Evolutionary conservation across 2,329 filamentous ascomycete genomes (phyloP), one percentile per base, ranked within the genome.

Genomic region (Ophiostoma sp.): DNA sequence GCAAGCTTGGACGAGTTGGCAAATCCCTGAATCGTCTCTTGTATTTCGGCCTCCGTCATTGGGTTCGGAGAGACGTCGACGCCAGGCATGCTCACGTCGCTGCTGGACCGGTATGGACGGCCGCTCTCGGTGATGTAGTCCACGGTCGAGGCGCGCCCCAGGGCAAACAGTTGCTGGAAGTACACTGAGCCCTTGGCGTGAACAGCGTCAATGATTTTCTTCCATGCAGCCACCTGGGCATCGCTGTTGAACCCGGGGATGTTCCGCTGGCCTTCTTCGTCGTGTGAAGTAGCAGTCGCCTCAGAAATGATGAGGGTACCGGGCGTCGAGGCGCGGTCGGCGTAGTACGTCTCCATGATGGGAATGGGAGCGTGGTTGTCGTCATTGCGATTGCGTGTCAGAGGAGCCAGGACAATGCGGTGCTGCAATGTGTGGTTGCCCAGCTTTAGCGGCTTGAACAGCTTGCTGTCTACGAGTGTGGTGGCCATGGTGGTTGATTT

Each of bases 11-110:
- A 82, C 0, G 85, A 85, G 0, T 84, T 86, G 1, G 84, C 86
- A 81, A 87, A 94, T 1, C 87, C 87, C 5, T 80, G 79, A 80
- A 92, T 91, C 75, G 91, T 82, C 5, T 87, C 80, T 73, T 88
- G 84, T 73, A 95, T 94, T 59, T 94, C 91, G 0, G 85, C 82
- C 31, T 87, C 82, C 0, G 88, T 90, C 87, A 94, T 87, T 33
- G 85, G 89, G 72, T 2, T 9, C 7, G 92, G 91, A 72, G 57
- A 74, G 1, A 7, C 36, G 4, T 69, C 36, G 1, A 7, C 12
- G 72, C 82, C 82, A 71, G 84, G 83, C 82, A 84, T 85, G 6
- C 84, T 81, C 12, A 83, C 82, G 2, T 84, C 84, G 2, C 81
- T 84, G 2, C 83, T 78, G 3, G 80, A 80, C 31, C 83, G 77